Conservation (phyloP, 2,329 filamentous ascomycete species). For the Microdochium nivale region DNA sequence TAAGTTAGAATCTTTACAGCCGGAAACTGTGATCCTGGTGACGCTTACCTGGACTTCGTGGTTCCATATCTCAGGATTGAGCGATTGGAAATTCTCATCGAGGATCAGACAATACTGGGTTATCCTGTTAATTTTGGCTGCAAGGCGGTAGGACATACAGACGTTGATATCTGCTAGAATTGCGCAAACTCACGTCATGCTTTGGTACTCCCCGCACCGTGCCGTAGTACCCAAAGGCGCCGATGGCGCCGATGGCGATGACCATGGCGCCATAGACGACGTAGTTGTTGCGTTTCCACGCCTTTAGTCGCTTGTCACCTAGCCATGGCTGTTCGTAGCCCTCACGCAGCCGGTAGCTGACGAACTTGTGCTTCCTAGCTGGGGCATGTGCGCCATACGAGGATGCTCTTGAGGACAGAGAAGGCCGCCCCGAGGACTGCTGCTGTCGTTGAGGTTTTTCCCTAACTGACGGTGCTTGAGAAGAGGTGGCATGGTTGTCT, state of each 20-base stretch:
- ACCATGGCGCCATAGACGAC: slow-evolving; percentile 21
- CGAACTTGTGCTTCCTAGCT: slow-evolving; percentile 14
- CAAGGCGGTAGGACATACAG: slow-evolving; percentile 1
- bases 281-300: slow-evolving; percentile 17
- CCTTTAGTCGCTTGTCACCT: slow-evolving; percentile 8
- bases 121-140: not conserved
- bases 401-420: not conserved
- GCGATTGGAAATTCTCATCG: slow-evolving; percentile 37
- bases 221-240: slow-evolving; percentile 12
- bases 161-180: not conserved
- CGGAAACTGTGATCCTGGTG: not conserved
- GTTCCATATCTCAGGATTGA: slow-evolving; percentile 37
- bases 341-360: slow-evolving; percentile 22
- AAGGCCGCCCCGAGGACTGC: not conserved
- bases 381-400: not conserved
- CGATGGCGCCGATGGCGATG: slow-evolving; percentile 24
- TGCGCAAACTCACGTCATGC: not conserved
- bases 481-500: not conserved
- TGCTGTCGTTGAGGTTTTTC: not conserved
- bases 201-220: not conserved
- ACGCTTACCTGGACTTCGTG: slow-evolving; percentile 35
- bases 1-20: slow-evolving; percentile 18
- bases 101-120: slow-evolving; percentile 39
- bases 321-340: slow-evolving; percentile 31
- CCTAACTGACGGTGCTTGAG: not conserved